A percentile compares a stretch with the other conserved stretches of the same genome.
phyloP scores from a whole-genome alignment of 2,329 filamentous ascomycete species.

The Monosporascus sp. region DNA sequence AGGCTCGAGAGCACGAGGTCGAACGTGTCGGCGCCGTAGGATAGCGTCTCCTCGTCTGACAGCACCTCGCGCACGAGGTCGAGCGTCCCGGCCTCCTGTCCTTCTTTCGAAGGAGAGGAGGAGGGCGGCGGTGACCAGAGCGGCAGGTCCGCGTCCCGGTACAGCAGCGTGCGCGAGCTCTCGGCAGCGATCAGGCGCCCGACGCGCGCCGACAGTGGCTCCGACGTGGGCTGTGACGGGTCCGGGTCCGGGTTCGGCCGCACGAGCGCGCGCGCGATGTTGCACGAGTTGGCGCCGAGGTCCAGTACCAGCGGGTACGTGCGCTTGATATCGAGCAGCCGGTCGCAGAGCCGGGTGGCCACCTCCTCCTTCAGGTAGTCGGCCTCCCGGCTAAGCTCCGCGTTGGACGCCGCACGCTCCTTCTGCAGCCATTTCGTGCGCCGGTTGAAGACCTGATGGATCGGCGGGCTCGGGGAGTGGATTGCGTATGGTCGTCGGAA shows the following conservation, averaged over 20 bases:
- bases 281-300: conserved; percentile 92
- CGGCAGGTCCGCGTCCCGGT: conserved; percentile 69
- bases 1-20: conserved; percentile 87
- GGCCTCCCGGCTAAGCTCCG: conserved; percentile 67
- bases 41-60: conserved; percentile 67
- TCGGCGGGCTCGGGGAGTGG: conserved; percentile 69
- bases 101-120: no score
- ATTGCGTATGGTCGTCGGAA: conserved; percentile 63
- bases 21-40: conserved; percentile 71
- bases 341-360: conserved; percentile 75
- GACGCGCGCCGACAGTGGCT: conserved; percentile 67
- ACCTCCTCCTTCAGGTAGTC: conserved; percentile 96
- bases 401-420: conserved; percentile 71
- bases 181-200: conserved; percentile 75
- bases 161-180: conserved; percentile 69
- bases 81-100: conserved; percentile 28
- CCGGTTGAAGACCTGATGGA: conserved; percentile 87
- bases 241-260: conserved; percentile 61
- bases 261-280: conserved; percentile 78
- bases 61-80: conserved; percentile 70
- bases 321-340: conserved; percentile 89
- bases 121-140: conserved; percentile 45
- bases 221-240: conserved; percentile 48
- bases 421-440: conserved; percentile 86
- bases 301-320: conserved; percentile 81